Conservation (phyloP, 1,139 yeast species). For the Pichiaceae sp. region DNA sequence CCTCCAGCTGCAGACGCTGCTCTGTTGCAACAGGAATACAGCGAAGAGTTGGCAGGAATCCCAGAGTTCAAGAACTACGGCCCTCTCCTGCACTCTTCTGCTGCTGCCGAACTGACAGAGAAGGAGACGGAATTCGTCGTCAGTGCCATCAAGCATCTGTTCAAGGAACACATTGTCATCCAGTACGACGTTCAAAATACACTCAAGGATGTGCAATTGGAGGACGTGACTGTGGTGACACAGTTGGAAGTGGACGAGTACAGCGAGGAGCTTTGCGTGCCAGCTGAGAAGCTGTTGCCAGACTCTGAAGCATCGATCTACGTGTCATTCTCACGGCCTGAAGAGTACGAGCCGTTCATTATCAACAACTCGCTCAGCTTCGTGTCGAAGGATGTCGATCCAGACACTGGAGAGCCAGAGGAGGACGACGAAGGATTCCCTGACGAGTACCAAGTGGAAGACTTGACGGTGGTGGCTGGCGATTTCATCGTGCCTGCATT, state of each 20-base stretch:
- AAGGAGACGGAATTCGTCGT: slow-evolving; percentile 92
- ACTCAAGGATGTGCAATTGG: slow-evolving; percentile 65
- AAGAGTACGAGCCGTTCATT: slow-evolving; percentile 25
- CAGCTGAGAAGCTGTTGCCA: slow-evolving; percentile 67
- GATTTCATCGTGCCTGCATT: slow-evolving; percentile 77
- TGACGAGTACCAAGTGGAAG: slow-evolving; percentile 89
- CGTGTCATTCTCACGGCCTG: slow-evolving; percentile 62
- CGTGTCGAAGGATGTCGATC: slow-evolving; percentile 73
- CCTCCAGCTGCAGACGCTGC: slow-evolving; percentile 22
- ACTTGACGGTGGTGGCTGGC: slow-evolving; percentile 67
- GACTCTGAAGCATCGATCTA: slow-evolving; percentile 67
- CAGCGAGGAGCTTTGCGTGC: slow-evolving; percentile 65
- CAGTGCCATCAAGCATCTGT: slow-evolving; percentile 74
- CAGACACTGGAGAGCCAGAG: slow-evolving; percentile 62
- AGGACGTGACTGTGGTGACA: slow-evolving; percentile 68
- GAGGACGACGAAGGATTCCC: slow-evolving; percentile 79
- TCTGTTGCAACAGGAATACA: slow-evolving; percentile 50
- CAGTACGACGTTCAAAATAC: slow-evolving; percentile 87
- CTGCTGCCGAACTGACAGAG: slow-evolving; percentile 70
- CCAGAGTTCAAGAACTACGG: slow-evolving; percentile 73
- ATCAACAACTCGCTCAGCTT: slow-evolving; percentile 68
- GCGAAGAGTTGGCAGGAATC: slow-evolving; percentile 55
- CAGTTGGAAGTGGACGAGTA: slow-evolving; percentile 45
- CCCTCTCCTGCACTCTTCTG: slow-evolving; percentile 63
- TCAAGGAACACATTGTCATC: slow-evolving; percentile 66